Evolutionary conservation across 1,284 basidiomycete species (phyloP).

Genomic region (Laetiporus sulphureus): DNA sequence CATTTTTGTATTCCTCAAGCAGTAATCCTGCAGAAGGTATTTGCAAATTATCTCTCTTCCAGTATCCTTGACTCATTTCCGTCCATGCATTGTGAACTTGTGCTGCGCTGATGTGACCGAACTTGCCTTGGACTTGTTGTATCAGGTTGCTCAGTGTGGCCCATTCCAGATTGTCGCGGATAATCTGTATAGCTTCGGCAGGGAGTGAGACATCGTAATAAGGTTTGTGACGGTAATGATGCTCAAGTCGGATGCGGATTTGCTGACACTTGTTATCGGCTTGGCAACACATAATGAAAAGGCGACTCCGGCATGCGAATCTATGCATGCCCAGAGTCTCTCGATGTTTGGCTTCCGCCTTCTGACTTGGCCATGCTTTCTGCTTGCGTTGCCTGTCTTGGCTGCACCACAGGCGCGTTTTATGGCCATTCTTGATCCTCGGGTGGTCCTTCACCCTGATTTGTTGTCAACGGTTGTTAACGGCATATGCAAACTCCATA

Average conservation of each 20-base stretch:
- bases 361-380: not conserved
- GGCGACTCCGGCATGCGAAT: conserved; percentile 17
- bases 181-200: conserved; percentile 13
- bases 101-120: conserved; percentile 13
- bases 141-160: not conserved
- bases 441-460: not conserved
- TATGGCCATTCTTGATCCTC: not conserved
- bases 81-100: conserved; percentile 22
- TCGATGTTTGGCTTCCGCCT: conserved; percentile 6
- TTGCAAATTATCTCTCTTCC: conserved; percentile 21
- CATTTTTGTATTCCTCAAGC: conserved; percentile 17
- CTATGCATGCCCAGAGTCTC: conserved; percentile 21
- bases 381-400: not conserved
- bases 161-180: conserved; percentile 3
- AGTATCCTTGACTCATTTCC: conserved; percentile 21
- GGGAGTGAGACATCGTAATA: conserved; percentile 24
- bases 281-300: conserved; percentile 12
- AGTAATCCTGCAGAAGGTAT: conserved; percentile 21
- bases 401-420: not conserved
- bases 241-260: conserved; percentile 14
- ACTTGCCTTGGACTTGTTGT: conserved; percentile 8
- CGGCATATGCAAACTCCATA: conserved; percentile 6
- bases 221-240: conserved; percentile 14
- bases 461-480: not conserved
- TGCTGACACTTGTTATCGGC: not conserved